Evolutionary conservation across 768 basidiomycete species (phyloP).

Genomic region (Trametes gibbosa): DNA sequence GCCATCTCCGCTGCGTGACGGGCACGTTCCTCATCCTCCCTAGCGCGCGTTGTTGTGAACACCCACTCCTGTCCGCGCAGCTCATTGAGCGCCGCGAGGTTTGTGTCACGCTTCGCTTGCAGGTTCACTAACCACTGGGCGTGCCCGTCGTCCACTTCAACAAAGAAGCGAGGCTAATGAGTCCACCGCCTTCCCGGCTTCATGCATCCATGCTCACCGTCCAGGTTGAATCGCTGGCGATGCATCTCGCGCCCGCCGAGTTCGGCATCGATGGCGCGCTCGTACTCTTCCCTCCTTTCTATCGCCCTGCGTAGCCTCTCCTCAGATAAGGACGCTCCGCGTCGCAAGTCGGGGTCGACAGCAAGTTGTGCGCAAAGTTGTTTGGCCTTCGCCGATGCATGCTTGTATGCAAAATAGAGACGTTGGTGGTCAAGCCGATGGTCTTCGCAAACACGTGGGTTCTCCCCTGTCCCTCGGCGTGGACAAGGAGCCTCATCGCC

Average conservation of each 20-base stretch:
- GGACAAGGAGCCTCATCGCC: not conserved
- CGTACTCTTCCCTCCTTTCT: not conserved
- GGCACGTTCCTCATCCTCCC: not conserved
- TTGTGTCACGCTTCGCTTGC: not conserved
- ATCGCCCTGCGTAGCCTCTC: not conserved
- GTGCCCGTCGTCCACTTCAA: not conserved
- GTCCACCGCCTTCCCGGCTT: too few relatives aligned
- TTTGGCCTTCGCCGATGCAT: not conserved
- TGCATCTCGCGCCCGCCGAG: not conserved
- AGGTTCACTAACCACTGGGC: not conserved
- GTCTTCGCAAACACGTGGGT: not conserved
- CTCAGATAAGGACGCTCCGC: not conserved
- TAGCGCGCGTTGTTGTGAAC: not conserved
- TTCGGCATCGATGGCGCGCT: not conserved
- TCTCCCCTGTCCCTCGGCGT: not conserved
- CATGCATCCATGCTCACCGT: not conserved
- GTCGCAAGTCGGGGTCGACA: not conserved
- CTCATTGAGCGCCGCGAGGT: not conserved
- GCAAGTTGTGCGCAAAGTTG: not conserved
- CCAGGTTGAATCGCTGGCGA: not conserved
- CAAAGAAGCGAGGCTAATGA: not conserved
- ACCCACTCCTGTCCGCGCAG: not conserved
- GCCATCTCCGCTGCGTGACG: not conserved
- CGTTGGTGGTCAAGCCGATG: not conserved
- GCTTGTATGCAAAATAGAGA: not conserved